A percentile compares a stretch with the other conserved stretches of the same genome.
Conservation (phyloP, 164 flowering plant genomes). For the Vitis riparia region DNA sequence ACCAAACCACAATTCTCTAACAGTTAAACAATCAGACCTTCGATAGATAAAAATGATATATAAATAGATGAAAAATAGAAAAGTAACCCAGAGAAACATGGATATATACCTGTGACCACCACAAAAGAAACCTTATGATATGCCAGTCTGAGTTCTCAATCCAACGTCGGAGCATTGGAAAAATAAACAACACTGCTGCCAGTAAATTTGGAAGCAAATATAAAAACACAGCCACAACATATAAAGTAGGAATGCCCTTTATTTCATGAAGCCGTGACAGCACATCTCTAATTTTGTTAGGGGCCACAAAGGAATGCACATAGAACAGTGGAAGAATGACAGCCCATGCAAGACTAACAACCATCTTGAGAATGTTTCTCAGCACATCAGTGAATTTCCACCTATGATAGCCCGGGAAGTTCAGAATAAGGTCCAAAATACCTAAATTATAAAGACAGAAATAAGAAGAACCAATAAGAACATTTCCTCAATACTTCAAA, state of each 20-base stretch:
- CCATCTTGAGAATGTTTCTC: slow-evolving; percentile 76
- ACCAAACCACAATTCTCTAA: background rate
- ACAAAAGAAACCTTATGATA: slow-evolving; percentile 74
- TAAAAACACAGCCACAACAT: slow-evolving; percentile 69
- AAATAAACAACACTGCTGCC: slow-evolving; percentile 69
- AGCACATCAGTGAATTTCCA: slow-evolving; percentile 83
- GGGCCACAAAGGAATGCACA: slow-evolving; percentile 38
- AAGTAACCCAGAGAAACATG: background rate
- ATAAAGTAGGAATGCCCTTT: slow-evolving; percentile 77
- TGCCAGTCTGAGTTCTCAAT: slow-evolving; percentile 98
- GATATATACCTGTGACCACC: slow-evolving; percentile 98
- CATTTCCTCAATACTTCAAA: background rate
- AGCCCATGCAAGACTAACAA: slow-evolving; percentile 79
- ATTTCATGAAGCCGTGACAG: slow-evolving; percentile 46
- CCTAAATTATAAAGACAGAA: slow-evolving; percentile 42
- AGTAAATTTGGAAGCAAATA: slow-evolving; percentile 85
- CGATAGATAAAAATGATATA: background rate
- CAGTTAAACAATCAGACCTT: background rate
- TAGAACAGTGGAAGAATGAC: slow-evolving; percentile 74
- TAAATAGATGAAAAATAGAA: slow-evolving; percentile 2
- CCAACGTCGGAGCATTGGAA: slow-evolving; percentile 95
- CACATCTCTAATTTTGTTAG: slow-evolving; percentile 36
- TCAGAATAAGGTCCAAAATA: slow-evolving; percentile 75
- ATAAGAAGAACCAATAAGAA: slow-evolving; percentile 1
- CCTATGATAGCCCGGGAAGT: slow-evolving; percentile 85